Conservation (phyloP, 2,329 filamentous ascomycete species). For the Neonectria neomacrospora region DNA sequence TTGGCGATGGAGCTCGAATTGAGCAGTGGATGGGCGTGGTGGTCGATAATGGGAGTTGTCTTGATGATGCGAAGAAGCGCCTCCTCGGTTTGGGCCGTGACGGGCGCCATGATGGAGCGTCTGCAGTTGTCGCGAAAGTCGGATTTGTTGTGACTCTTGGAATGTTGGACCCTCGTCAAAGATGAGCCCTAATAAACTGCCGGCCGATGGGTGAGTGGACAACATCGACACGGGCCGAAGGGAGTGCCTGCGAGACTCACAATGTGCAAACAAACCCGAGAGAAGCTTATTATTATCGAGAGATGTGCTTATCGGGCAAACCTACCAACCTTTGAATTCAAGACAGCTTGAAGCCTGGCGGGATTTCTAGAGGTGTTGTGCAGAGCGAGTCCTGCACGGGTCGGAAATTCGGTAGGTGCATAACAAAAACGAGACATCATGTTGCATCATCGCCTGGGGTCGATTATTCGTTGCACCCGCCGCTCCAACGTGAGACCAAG, state of each 20-base stretch:
- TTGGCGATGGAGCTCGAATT: slow-evolving; percentile 59
- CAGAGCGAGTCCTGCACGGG: not conserved
- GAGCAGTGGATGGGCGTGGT: slow-evolving; percentile 77
- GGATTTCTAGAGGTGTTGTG: not conserved
- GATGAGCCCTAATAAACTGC: not conserved
- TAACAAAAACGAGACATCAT: slow-evolving; percentile 1
- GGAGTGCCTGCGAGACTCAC: not conserved
- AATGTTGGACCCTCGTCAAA: not conserved
- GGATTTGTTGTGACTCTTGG: not conserved
- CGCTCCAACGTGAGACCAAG: not conserved
- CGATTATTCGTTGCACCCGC: too few relatives aligned
- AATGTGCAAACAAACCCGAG: not conserved
- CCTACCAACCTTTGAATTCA: not conserved
- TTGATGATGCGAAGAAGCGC: slow-evolving; percentile 55
- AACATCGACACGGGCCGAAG: not conserved
- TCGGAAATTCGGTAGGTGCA: not conserved
- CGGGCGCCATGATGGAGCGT: slow-evolving; percentile 28
- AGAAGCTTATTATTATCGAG: not conserved
- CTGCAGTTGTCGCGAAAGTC: not conserved
- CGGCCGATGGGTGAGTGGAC: not conserved
- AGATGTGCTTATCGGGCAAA: not conserved
- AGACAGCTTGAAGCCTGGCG: not conserved
- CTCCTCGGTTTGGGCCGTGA: slow-evolving; percentile 35
- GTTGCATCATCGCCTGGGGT: slow-evolving; percentile 3
- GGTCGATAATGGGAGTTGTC: slow-evolving; percentile 74